Base-by-base conservation (phyloP, 257 asterid species). In the Echium plantagineum region DNA sequence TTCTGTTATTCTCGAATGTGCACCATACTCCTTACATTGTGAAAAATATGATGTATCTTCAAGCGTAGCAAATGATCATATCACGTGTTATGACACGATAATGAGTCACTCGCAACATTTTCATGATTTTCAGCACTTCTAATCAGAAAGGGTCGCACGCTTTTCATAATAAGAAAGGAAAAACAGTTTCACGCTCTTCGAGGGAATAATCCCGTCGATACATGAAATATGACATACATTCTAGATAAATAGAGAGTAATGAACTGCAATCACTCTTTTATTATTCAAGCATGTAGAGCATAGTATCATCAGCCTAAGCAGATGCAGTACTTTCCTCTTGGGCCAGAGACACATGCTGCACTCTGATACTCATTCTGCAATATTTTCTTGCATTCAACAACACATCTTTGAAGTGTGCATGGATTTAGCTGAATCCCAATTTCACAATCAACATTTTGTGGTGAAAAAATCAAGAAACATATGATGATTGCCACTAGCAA, bases 261-360 rank as follows among this genome's bases (percentile, higher is more conserved):
- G 2, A 42, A 42, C 16, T 42, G 15, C 49, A 13, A 42, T 42
- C 17, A 12, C 16, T 42, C 49, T 42, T 42, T n/a, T n/a, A n/a
- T 42, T 42, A 42, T 42, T 42, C 12, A 42, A 3, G 49, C 6
- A 7, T 35, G 47, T 5, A 8, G 2, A 35, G 13, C 32, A 35
- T 1, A 5, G 9, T 35, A 13, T 12, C 5, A 42, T 70, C 17
- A 70, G 15, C 87, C 87, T 9, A 80, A 66, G 54, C 87, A 80
- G 7, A 80, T 31, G 52, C 87, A 80, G n/a, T 67, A 80, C 72
- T 80, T 83, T 5, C 87, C 87, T 42, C 57, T 78, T 47, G 81
- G 72, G 1, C 85, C 85, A 2, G 48, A 3, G 2, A 72, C 90
- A 66, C 90, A 80, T 16, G 85, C 70, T 17, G 87, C 85, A 65